phyloP scores from a whole-genome alignment of 768 basidiomycete species.

The Gautieria morchelliformis region DNA sequence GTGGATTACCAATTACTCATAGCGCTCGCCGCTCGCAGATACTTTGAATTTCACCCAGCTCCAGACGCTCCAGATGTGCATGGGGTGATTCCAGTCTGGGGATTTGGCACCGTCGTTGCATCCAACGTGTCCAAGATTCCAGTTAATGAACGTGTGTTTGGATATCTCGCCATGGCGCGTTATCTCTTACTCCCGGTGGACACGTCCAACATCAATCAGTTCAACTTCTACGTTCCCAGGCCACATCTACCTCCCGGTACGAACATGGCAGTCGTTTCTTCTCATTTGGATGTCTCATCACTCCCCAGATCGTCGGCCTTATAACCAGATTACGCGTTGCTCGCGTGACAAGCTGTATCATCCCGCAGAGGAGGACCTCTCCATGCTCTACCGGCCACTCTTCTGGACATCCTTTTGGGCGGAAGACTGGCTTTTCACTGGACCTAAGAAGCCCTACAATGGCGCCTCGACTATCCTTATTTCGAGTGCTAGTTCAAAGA shows the following conservation, averaged over 20 bases:
- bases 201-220: conserved; percentile 39
- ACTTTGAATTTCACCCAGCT: conserved; percentile 55
- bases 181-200: conserved; percentile 49
- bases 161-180: conserved; percentile 45
- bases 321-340: conserved; percentile 60
- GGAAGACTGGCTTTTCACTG: conserved; percentile 55
- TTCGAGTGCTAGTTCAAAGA: conserved; percentile 65
- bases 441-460: conserved; percentile 29
- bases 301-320: conserved; percentile 46
- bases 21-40: conserved; percentile 36
- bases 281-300: background rate
- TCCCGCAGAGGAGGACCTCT: conserved; percentile 46
- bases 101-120: conserved; percentile 47
- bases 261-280: conserved; percentile 3
- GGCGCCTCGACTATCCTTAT: conserved; percentile 44
- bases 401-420: conserved; percentile 75
- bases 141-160: conserved; percentile 53
- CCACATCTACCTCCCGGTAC: conserved; percentile 53
- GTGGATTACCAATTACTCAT: no score
- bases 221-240: conserved; percentile 48
- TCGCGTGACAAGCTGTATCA: conserved; percentile 44
- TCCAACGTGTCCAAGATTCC: conserved; percentile 41
- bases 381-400: conserved; percentile 62
- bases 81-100: conserved; percentile 65
- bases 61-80: conserved; percentile 41